phyloP scores from a whole-genome alignment of 31 red algal species.

The Endocladia muricata region DNA sequence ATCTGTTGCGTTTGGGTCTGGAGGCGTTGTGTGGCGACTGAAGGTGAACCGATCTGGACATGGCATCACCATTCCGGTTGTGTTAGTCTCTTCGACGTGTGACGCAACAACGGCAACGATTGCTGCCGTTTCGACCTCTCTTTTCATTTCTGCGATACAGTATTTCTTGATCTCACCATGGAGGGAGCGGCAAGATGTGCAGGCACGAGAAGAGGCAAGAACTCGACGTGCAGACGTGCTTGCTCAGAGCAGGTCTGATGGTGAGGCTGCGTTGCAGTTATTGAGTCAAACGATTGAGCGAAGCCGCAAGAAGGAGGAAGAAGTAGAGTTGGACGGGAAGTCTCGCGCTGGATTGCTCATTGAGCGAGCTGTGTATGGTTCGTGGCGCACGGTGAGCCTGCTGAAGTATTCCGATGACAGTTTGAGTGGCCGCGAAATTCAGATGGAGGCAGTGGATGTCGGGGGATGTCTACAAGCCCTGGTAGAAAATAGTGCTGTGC shows the following conservation, averaged over 20 bases:
- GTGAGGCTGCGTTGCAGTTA: constrained; percentile 40
- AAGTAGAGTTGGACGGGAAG: constrained; percentile 55
- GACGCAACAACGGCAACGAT: constrained; percentile 58
- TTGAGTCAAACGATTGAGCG: constrained; percentile 60
- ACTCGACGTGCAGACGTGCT: constrained; percentile 33
- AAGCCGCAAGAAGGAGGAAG: constrained; percentile 39
- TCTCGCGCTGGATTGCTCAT: constrained; percentile 66
- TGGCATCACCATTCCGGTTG: constrained; percentile 65
- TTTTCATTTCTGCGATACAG: constrained; percentile 52
- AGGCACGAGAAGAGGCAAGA: constrained; percentile 53
- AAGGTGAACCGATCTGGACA: constrained; percentile 68
- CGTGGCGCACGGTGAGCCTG: constrained; percentile 13
- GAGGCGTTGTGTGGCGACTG: constrained; percentile 65
- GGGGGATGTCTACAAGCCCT: constrained; percentile 56
- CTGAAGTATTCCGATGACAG: constrained; percentile 23
- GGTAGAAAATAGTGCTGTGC: constrained; percentile 59
- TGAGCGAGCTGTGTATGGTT: constrained; percentile 80
- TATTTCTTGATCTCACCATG: constrained; percentile 57
- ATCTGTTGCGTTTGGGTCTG: constrained; percentile 40
- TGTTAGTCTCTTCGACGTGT: constrained; percentile 51
- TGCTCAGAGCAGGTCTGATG: constrained; percentile 49
- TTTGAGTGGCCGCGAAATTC: constrained; percentile 51
- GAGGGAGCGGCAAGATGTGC: constrained; percentile 24
- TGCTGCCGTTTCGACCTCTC: constrained; percentile 42
- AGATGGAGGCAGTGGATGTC: constrained; percentile 63